Evolutionary conservation across 306 rosid genomes (phyloP), one percentile per base, ranked within the genome.

Genomic region (Glycine tomentella): DNA sequence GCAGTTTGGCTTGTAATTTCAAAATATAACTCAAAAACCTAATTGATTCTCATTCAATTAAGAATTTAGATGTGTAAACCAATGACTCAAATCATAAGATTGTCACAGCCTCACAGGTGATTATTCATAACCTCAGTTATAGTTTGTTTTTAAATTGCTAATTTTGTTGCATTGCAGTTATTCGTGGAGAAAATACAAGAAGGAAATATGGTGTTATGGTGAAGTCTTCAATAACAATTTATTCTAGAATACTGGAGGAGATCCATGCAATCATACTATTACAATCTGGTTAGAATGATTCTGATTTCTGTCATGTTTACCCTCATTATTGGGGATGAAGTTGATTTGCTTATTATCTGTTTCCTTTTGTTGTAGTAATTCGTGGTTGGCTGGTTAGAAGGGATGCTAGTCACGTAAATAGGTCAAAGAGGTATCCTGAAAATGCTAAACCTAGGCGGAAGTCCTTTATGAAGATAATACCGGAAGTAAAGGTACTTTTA

Each of bases 381-480:
- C 95, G 97, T 81, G 92, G 97, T 46, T 85, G 90, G 83, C 78
- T 89, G 80, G 91, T 78, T 82, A 89, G 96, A 57, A 88, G 73
- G 86, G 86, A 75, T 79, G 74, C 77, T 50, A 85, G 55, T 49
- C 71, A 81, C 53, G 63, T 46, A 72, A 80, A 15, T 61, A 83
- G 72, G 53, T 72, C 75, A 57, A 87, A 77, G 84, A 87, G 57
- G 74, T 59, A 70, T 74, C 90, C 72, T 74, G 92, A 82, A 56
- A 87, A 68, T 72, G 80, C 64, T 63, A 87, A 86, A 76, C 65
- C 68, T 72, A 86, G 72, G 80, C 69, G 58, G 61, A 87, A 72
- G 74, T 78, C 85, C 8, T 67, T 77, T 83, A 75, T 84, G 85
- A 87, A 77, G 87, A 74, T 82, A 62, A 31, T 61, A 48, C 84